Conservation (phyloP, 176 grass and related monocot species). For the Lolium perenne region DNA sequence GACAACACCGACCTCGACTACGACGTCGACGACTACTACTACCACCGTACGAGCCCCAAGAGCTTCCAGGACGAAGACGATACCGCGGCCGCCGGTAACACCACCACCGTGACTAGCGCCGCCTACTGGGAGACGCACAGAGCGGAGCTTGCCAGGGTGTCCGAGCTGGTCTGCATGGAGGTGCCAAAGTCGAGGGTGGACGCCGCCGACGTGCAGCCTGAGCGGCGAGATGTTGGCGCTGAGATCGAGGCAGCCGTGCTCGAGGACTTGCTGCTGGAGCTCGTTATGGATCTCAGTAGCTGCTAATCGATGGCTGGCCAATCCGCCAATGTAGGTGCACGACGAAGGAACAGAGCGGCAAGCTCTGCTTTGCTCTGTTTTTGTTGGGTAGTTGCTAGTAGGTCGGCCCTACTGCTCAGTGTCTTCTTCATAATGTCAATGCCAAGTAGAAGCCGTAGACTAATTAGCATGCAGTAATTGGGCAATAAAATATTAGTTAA, state of each 20-base stretch:
- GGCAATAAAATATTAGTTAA: background rate
- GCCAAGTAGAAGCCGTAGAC: background rate
- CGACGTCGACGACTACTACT: background rate
- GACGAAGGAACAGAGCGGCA: background rate
- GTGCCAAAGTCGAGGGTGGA: constrained; percentile 1
- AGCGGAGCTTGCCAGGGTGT: constrained; percentile 38
- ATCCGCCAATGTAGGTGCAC: background rate
- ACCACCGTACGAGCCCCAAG: constrained; percentile 29
- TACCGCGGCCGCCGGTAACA: background rate
- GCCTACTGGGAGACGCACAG: constrained; percentile 46
- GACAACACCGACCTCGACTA: constrained; percentile 14
- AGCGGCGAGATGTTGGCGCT: constrained; percentile 38
- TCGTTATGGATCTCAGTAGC: constrained; percentile 33
- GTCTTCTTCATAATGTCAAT: background rate
- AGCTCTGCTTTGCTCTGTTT: constrained; percentile 11
- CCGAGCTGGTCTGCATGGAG: constrained; percentile 43
- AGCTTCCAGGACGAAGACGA: background rate
- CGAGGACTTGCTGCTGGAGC: constrained; percentile 8
- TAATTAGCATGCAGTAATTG: background rate
- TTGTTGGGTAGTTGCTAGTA: background rate
- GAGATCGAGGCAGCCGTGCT: constrained; percentile 29
- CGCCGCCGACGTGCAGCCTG: constrained; percentile 21
- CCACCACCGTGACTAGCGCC: background rate
- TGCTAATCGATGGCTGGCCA: background rate
- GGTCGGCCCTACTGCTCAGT: background rate